Conservation (phyloP, 371 early-diverging fungal genomes). For the Mortierella sp. region DNA sequence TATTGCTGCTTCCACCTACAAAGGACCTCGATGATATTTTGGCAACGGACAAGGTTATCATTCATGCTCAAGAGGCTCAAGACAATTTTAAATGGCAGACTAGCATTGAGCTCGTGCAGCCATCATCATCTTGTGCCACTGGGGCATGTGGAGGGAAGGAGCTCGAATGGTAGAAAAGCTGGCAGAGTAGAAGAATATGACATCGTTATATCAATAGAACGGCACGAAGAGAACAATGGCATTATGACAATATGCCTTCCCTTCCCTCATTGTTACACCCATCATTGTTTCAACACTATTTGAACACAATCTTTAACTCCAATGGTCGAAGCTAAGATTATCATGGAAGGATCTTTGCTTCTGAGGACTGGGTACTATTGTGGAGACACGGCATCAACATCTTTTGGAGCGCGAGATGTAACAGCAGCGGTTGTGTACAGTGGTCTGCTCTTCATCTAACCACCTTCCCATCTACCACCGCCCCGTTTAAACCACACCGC, state of each 20-base stretch:
- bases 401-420: neutral
- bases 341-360: neutral
- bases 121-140: conserved; percentile 29
- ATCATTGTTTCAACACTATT: neutral
- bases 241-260: neutral
- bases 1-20: conserved; percentile 64
- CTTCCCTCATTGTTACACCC: neutral
- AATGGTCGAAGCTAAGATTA: neutral
- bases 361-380: neutral
- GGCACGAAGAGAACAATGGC: neutral
- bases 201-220: neutral
- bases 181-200: neutral
- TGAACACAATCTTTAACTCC: neutral
- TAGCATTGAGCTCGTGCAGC: conserved; percentile 32
- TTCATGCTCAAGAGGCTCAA: conserved; percentile 44
- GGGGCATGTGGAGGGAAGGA: conserved; percentile 36
- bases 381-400: neutral
- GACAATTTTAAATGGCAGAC: conserved; percentile 37
- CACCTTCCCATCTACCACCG: no score
- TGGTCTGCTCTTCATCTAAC: no score
- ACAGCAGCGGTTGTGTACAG: no score
- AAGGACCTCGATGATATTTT: conserved; percentile 62
- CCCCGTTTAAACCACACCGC: no score
- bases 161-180: conserved; percentile 36
- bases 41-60: conserved; percentile 67